phyloP scores from a whole-genome alignment of 768 basidiomycete genomes.

The Exidia glandulosa region DNA sequence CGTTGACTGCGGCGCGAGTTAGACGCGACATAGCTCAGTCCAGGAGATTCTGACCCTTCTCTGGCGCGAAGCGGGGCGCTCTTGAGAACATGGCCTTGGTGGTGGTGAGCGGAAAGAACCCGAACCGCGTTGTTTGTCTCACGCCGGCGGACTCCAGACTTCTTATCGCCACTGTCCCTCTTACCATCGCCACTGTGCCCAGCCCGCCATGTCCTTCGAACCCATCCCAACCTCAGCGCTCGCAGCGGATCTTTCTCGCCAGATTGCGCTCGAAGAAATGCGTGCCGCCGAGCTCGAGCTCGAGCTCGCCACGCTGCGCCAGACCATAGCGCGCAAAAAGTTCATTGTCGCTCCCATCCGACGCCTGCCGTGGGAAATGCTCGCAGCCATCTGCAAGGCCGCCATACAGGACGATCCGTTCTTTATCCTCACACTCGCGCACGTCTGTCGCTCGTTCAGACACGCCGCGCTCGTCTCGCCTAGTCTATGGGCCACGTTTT shows the following conservation, averaged over 20 bases:
- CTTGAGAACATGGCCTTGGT: constrained; percentile 31
- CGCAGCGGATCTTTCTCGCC: not conserved
- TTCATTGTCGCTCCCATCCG: not conserved
- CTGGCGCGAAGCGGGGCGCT: constrained; percentile 34
- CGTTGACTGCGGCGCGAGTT: constrained; percentile 27
- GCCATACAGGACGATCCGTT: not conserved
- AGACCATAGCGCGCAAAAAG: not conserved
- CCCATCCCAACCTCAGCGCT: not conserved
- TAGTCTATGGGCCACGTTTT: not conserved
- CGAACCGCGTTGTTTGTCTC: not conserved
- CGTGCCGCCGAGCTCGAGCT: not conserved
- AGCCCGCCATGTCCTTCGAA: not conserved
- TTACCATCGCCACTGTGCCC: no score
- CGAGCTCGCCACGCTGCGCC: not conserved
- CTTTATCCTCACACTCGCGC: not conserved
- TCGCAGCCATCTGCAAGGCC: not conserved
- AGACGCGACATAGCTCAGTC: not conserved
- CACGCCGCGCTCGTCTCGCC: not conserved
- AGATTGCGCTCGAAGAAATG: not conserved
- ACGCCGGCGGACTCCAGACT: not conserved
- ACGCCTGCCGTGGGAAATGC: not conserved
- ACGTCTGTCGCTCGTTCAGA: not conserved
- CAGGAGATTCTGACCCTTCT: constrained; percentile 23
- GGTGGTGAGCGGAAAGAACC: not conserved
- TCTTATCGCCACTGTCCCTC: not conserved